Base-by-base conservation (phyloP, 2,329 filamentous ascomycete species). In the Fusarium fracticaudum region DNA sequence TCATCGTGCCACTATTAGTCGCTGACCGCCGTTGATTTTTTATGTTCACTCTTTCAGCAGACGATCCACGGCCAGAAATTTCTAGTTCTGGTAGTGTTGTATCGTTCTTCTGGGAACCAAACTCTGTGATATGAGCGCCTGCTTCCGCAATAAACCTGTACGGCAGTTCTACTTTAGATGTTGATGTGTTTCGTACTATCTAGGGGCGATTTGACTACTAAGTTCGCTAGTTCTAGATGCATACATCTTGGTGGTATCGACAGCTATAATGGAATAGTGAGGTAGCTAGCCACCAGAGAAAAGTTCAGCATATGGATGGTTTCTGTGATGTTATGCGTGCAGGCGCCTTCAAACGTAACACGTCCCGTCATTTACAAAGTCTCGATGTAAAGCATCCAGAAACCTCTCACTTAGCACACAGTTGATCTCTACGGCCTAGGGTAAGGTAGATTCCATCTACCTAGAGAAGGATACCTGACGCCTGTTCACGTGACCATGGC, bases 401-500 rank as follows among this genome's bases (percentile, higher is more conserved):
- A 51, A 35, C 17, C 17, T 20, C 13, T 35, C 14, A 35, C 33
- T 35, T 35, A 35, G 33, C 14, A 26, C 17, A 24, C 13, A 24
- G 31, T 35, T 35, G 31, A 35, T 35, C 17, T 51, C n/a, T 11
- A 37, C 9, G 50, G 31, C n/a, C 31, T 53, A 53, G 50, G 50
- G n/a, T 53, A 53, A 33, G 50, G 18, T 37, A 35, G n/a, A 12
- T 15, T 26, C n/a, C 10, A 6, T 12, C 13, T 20, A 4, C 17
- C 8, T 18, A 24, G 8, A 12, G 10, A n/a, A 17, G 12, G 24
- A 29, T 22, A 15, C 8, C 29, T 24, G 31, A 54, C 79, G 78
- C 79, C 73, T 74, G 61, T 22, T 79, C 80, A 82, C 81, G 80
- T 81, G 81, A 61, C 8, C 1, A 4, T 8, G 5, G 37, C 9